Base-by-base conservation (phyloP, 805 yeast species). In the Candida fluviatilis region DNA sequence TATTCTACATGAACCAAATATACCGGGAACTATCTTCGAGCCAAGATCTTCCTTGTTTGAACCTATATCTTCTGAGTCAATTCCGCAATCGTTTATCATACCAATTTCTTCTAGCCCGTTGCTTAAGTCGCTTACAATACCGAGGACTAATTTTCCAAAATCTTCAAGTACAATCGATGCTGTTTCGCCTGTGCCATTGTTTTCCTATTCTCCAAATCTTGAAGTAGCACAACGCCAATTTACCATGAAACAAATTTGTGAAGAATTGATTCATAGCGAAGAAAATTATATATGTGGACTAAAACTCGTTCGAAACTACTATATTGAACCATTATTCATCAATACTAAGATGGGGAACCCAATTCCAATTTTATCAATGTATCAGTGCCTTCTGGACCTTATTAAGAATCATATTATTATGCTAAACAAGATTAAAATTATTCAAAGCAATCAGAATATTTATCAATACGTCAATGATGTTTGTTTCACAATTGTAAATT, bases 241-340 rank as follows among this genome's bases (percentile, higher is more conserved):
- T 26, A 50, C 45, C 18, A 41, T 64, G 29, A 50, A 45, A 16
- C 60, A 55, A 33, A 41, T 61, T 1, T 45, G 72, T n/a, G 68
- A 72, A 39, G 84, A 78, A 49, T 50, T 78, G 4, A 38, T 71
- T 0, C 64, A 63, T 11, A 75, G 76, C 10, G 84, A 78, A 47
- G 63, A 59, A 18, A 57, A 56, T 1, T 78, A 75, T 47, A 52
- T 76, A n/a, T 58, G 60, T 31, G 69, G 75, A 1, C 50, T 78
- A 34, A 60, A 58, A 27, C 52, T 72, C 43, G 53, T 78, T 14
- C 56, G 62, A 5, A 64, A 60, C n/a, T 64, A 59, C 26, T 78
- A 75, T 42, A 48, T 75, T 3, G 66, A 62, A 6, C 62, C 73
- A 2, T 48, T 71, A 8, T 51, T 66, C 17, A 54, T 54, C 5